Evolutionary conservation across 2,329 filamentous ascomycete genomes (phyloP), one percentile per base, ranked within the genome.

Genomic region (Graphiopsis chlorocephala): DNA sequence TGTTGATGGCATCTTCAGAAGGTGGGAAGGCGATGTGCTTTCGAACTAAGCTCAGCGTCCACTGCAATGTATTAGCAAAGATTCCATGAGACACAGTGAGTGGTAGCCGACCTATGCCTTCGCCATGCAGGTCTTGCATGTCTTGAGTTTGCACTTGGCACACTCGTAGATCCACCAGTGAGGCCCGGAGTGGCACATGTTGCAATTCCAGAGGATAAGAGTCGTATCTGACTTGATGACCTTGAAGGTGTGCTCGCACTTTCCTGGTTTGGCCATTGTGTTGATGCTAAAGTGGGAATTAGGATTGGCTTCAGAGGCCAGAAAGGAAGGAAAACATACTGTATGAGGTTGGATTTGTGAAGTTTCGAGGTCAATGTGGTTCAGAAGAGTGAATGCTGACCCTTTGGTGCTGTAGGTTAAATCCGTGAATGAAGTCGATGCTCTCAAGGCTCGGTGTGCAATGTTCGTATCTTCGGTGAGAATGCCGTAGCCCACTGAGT

Each of bases 141-240:
- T 79, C 77, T 83, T 82, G 65, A 82, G 73, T 73, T 82, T 83
- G 79, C 82, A 84, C 63, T 79, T 77, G 52, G 76, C 68, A 73
- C 82, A 84, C 70, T 84, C 81, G 69, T 76, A 83, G 73, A 84
- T 83, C 74, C 76, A 80, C 74, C 79, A 81, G 72, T 83, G 80
- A 20, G 81, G 80, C 4, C 81, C 81, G 1, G 78, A 81, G 69
- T 83, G 81, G 73, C 82, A 84, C 69, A 80, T 72, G 71, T 82
- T 81, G 78, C 82, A 84, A 64, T 82, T 81, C 82, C 82, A 84
- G 64, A 81, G 75, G 65, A 84, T 78, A 67, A 83, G 74, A 4
- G 79, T 82, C 15, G 80, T 83, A 72, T 83, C 80, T 25, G 80
- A 82, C 71, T 83, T 83, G 78, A 83, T 81, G 72, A 82, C 76